phyloP scores from a whole-genome alignment of 306 rosid genomes.

The Cicer yamashitae region DNA sequence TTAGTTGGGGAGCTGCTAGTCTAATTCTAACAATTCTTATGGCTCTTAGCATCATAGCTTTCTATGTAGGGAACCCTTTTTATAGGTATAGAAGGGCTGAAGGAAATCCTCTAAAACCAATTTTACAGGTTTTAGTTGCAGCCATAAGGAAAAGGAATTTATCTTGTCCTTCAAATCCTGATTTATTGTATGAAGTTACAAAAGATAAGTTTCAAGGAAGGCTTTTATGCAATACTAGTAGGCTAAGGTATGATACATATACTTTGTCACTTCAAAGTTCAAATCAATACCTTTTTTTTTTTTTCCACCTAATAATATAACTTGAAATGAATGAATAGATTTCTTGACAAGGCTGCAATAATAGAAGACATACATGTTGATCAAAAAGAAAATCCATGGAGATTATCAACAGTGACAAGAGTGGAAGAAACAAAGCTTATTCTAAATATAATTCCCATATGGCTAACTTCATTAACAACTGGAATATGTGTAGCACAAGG shows the following conservation, averaged over 20 bases:
- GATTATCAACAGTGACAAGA: slow-evolving; percentile 55
- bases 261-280: background rate
- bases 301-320: background rate
- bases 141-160: slow-evolving; percentile 60
- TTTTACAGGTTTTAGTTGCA: slow-evolving; percentile 55
- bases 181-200: slow-evolving; percentile 51
- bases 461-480: slow-evolving; percentile 52
- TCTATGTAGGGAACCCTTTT: slow-evolving; percentile 49
- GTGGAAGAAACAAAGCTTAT: slow-evolving; percentile 64
- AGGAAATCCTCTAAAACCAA: slow-evolving; percentile 53
- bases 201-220: slow-evolving; percentile 41
- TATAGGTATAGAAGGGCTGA: slow-evolving; percentile 51
- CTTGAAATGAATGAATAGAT: slow-evolving; percentile 43
- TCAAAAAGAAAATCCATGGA: slow-evolving; percentile 54
- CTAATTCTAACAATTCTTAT: slow-evolving; percentile 48
- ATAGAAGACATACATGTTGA: slow-evolving; percentile 48
- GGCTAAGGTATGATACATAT: slow-evolving; percentile 47
- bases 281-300: background rate
- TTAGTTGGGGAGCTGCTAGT: slow-evolving; percentile 55
- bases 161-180: slow-evolving; percentile 42
- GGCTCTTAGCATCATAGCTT: slow-evolving; percentile 42
- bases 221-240: slow-evolving; percentile 49
- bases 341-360: slow-evolving; percentile 68
- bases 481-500: slow-evolving; percentile 53
- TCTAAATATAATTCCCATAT: slow-evolving; percentile 53